A percentile compares a stretch with the other conserved stretches of the same genome.
These are phyloP conservation scores for Fusarium marasasianum DNA, from an alignment of 2,329 filamentous ascomycete genomes.

Conservation along the genomic window DNA sequence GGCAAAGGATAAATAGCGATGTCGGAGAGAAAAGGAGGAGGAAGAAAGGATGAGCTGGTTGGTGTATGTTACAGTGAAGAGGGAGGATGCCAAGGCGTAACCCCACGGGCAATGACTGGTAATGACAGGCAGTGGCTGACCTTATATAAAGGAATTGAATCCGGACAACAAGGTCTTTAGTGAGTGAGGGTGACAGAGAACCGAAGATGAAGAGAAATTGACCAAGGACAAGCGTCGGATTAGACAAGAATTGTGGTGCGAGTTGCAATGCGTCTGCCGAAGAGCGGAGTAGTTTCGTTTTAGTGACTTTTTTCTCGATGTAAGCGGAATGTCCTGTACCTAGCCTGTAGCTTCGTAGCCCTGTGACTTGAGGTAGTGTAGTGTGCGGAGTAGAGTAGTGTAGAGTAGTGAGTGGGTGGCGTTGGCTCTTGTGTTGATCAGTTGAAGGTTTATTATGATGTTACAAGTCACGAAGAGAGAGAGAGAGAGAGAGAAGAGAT, in stretches of 20 bases:
- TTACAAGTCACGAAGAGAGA: neutral
- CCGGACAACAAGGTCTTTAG: slow-evolving; percentile 14
- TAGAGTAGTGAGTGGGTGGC: slow-evolving; percentile 2
- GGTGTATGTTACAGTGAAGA: neutral
- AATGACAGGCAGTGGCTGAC: neutral
- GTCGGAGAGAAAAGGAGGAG: neutral
- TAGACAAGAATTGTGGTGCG: slow-evolving; percentile 30
- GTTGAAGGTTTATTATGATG: neutral
- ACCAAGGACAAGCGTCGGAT: slow-evolving; percentile 20
- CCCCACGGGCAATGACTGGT: neutral
- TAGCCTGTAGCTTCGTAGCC: neutral
- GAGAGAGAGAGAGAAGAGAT: neutral
- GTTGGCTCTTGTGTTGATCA: neutral
- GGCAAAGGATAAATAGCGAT: neutral
- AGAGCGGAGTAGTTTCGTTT: slow-evolving; percentile 26
- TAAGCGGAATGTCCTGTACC: slow-evolving; percentile 8
- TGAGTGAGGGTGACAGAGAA: slow-evolving; percentile 16
- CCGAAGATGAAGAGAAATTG: slow-evolving; percentile 1
- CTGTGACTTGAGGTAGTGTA: neutral
- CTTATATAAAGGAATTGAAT: slow-evolving; percentile 3
- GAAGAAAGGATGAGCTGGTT: neutral
- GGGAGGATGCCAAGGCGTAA: slow-evolving; percentile 9
- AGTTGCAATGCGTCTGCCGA: slow-evolving; percentile 23
- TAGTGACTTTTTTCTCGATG: slow-evolving; percentile 1
- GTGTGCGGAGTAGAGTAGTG: neutral